Evolutionary conservation across 2,329 filamentous ascomycete species (phyloP).

Genomic region (Elsinoe fawcettii): DNA sequence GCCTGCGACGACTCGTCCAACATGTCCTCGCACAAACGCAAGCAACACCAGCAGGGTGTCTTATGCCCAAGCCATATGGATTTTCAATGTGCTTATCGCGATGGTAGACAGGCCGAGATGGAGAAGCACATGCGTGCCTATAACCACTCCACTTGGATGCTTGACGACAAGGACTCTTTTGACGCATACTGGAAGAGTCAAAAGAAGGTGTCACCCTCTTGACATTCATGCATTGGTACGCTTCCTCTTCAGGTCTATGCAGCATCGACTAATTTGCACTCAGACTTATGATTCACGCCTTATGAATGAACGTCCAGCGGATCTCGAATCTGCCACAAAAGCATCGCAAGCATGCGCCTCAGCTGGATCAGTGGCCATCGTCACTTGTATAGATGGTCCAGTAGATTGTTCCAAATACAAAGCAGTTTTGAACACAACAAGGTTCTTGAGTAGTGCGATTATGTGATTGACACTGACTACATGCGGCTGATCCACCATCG

Average conservation of each 20-base stretch:
- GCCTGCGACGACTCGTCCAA: slow-evolving; percentile 15
- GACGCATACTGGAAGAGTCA: slow-evolving; percentile 14
- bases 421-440: background rate
- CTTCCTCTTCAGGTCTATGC: background rate
- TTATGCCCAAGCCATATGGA: slow-evolving; percentile 6
- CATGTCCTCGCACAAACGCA: slow-evolving; percentile 14
- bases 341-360: background rate
- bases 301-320: background rate
- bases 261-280: background rate
- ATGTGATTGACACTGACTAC: slow-evolving; percentile 12
- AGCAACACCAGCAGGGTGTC: slow-evolving; percentile 14
- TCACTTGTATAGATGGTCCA: background rate
- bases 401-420: background rate
- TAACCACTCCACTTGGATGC: slow-evolving; percentile 10
- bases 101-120: slow-evolving; percentile 13
- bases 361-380: background rate
- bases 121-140: slow-evolving; percentile 14
- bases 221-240: background rate
- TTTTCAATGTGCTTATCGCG: slow-evolving; percentile 6
- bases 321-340: background rate
- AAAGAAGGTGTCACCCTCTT: slow-evolving; percentile 1
- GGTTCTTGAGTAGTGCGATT: background rate
- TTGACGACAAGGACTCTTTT: slow-evolving; percentile 7
- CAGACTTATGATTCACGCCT: slow-evolving; percentile 4
- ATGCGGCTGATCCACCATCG: background rate